Conservation (phyloP, 768 basidiomycete genomes). For the Dioszegia aurantiaca region DNA sequence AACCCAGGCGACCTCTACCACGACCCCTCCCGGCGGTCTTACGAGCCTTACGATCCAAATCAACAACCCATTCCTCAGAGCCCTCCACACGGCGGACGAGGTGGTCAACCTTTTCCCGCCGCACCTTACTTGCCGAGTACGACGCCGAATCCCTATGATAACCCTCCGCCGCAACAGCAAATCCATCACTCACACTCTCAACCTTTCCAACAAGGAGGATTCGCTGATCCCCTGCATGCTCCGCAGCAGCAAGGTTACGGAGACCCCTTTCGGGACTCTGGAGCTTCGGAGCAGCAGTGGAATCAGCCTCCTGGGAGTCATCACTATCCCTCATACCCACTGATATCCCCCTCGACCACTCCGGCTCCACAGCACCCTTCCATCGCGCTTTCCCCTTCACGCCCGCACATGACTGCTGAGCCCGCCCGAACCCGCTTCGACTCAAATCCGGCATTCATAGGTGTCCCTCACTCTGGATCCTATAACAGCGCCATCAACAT, state of each 20-base stretch:
- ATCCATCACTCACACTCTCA: conserved; percentile 24
- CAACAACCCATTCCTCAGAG: conserved; percentile 8
- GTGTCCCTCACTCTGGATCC: neutral
- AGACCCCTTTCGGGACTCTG: conserved; percentile 14
- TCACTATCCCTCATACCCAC: conserved; percentile 4
- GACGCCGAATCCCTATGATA: conserved; percentile 13
- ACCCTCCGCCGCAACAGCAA: conserved; percentile 10
- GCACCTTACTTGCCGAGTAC: conserved; percentile 1
- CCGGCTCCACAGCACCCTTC: conserved; percentile 10
- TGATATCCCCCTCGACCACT: neutral
- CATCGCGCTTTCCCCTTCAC: conserved; percentile 9
- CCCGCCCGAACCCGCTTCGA: conserved; percentile 17
- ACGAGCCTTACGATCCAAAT: conserved; percentile 9
- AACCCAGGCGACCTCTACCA: conserved; percentile 43
- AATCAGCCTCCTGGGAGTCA: conserved; percentile 5
- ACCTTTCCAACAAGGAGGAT: conserved; percentile 6
- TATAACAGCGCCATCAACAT: conserved; percentile 7
- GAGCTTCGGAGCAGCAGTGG: conserved; percentile 8
- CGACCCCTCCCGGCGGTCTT: conserved; percentile 12
- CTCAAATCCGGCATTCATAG: conserved; percentile 3
- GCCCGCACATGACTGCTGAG: conserved; percentile 11
- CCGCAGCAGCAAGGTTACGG: conserved; percentile 12
- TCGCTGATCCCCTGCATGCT: conserved; percentile 3
- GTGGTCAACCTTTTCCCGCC: conserved; percentile 17
- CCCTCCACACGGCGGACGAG: neutral